A percentile compares a stretch with the other conserved stretches of the same genome.
phyloP scores from a whole-genome alignment of 2,329 filamentous ascomycete genomes.

The Nigrospora sphaerica region DNA sequence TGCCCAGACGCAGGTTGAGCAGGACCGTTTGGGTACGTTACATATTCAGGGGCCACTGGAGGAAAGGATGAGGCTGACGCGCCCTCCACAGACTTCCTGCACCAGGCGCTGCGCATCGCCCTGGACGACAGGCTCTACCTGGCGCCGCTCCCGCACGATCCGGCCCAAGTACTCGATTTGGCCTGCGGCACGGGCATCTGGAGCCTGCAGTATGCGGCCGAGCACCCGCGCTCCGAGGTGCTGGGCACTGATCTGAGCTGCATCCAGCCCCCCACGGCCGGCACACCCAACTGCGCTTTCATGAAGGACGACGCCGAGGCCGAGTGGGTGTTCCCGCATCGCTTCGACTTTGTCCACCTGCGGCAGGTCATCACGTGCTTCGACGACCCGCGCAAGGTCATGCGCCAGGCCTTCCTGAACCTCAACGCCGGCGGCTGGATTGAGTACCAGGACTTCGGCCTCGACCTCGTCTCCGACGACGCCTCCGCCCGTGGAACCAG shows the following conservation, averaged over 20 bases:
- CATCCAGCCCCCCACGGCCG: constrained; percentile 1
- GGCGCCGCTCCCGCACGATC: background rate
- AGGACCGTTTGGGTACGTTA: background rate
- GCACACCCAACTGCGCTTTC: background rate
- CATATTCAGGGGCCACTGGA: background rate
- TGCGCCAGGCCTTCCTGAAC: background rate
- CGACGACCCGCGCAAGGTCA: background rate
- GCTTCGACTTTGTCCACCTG: constrained; percentile 4
- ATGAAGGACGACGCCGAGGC: constrained; percentile 4
- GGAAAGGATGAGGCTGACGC: background rate
- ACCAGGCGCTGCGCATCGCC: background rate
- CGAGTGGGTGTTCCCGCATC: background rate
- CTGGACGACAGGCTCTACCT: background rate
- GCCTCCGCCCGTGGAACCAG: no score
- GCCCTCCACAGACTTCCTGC: background rate
- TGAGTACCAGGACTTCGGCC: constrained; percentile 1
- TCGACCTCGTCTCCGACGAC: no score
- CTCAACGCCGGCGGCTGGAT: constrained; percentile 1
- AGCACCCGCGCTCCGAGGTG: background rate
- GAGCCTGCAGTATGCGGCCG: background rate
- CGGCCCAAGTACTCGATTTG: background rate
- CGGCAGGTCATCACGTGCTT: constrained; percentile 1
- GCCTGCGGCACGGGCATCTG: background rate
- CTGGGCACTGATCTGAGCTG: constrained; percentile 4
- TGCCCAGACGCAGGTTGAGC: background rate